A percentile compares a stretch with the other conserved stretches of the same genome.
Conservation (phyloP, 2,329 filamentous ascomycete genomes). For the Chaetomium sp. region DNA sequence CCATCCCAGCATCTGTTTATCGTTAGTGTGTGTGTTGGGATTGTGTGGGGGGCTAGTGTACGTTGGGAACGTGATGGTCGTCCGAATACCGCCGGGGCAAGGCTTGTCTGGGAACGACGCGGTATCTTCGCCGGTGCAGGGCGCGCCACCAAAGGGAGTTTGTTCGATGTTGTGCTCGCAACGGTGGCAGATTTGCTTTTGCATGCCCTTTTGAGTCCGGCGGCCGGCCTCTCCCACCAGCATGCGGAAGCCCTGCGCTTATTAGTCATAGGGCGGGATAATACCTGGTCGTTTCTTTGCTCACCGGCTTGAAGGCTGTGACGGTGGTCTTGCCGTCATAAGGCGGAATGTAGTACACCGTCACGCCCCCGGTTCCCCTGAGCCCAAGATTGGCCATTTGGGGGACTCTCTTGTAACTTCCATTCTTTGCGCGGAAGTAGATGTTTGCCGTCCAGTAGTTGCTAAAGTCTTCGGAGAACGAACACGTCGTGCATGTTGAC, state of each 20-base stretch:
- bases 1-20: conserved; percentile 55
- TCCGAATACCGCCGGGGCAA: conserved; percentile 48
- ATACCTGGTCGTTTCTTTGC: not conserved
- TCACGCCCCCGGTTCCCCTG: conserved; percentile 20
- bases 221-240: conserved; percentile 32
- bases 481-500: conserved; percentile 28
- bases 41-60: not conserved
- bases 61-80: conserved; percentile 47
- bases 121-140: conserved; percentile 33
- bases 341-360: conserved; percentile 24
- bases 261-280: not conserved
- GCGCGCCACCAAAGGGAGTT: conserved; percentile 30
- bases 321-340: conserved; percentile 35
- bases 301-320: conserved; percentile 22
- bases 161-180: conserved; percentile 32
- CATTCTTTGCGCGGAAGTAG: conserved; percentile 27
- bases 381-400: conserved; percentile 25
- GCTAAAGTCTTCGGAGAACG: conserved; percentile 39
- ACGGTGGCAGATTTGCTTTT: conserved; percentile 34
- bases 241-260: conserved; percentile 38
- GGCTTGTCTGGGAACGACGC: conserved; percentile 44
- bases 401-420: conserved; percentile 26
- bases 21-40: not conserved
- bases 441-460: conserved; percentile 31
- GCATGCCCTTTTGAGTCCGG: conserved; percentile 29